Evolutionary conservation across 257 asterid genomes (phyloP), one percentile per base, ranked within the genome.

Genomic region (Haberlea rhodopensis): DNA sequence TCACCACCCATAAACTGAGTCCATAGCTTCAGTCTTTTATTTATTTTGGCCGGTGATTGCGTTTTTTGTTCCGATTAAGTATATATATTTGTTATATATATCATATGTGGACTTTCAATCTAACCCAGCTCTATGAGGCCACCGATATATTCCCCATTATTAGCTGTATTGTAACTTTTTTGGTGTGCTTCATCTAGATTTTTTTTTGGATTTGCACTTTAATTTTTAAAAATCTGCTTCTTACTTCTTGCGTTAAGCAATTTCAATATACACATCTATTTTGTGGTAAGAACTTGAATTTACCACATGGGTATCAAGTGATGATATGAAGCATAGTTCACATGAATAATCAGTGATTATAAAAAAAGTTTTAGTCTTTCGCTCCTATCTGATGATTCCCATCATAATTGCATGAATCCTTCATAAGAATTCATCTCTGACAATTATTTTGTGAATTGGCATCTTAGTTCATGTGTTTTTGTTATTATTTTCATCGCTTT

Each of bases 1-100:
- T 75, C 80, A 70, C 76, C 80, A 75, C 80, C 78, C 77, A 76
- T 71, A 67, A 71, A 68, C 77, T 66, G 72, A 72, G 68, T 64
- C 77, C 72, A 53, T 15, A 11, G n/a, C n/a, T n/a, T n/a, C n/a
- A n/a, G n/a, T 37, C 5, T 37, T 11, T 37, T 19, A 16, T 43
- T 7, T 43, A 20, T 43, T 15, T 15, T 43, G 51, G 20, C 51
- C 51, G 51, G 51, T 43, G 51, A 15, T 43, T 43, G 0, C 19
- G 20, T 43, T 43, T 43, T 15, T 43, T 15, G 7, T 43, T 43
- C 51, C 20, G 51, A 43, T 43, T 43, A 13, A 16, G 2, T 43
- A 5, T 43, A 32, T 8, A 43, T 43, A 43, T 43, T 5, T 43
- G 51, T 43, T 43, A 43, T 43, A 43, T 43, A 16, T 43, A 4